Percentiles rank a stretch among this genome's conserved stretches.
Evolutionary conservation across 306 rosid species (phyloP).

Genomic region (Pterocarpus macrocarpus): DNA sequence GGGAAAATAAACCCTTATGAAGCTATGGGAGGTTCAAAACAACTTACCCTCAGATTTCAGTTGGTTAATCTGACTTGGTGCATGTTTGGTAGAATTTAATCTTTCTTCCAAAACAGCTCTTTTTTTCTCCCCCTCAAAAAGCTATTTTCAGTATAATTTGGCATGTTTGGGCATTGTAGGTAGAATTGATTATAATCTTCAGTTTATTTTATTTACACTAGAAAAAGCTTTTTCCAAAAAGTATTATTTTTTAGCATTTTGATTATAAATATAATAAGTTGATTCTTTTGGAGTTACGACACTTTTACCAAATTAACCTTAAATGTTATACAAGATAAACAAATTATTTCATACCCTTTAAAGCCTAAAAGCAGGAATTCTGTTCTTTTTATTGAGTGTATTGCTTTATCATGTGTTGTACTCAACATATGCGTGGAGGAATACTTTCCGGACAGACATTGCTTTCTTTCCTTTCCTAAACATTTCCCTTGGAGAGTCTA

Average conservation of each 20-base stretch:
- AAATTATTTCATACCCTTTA: not conserved
- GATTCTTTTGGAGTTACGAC: not conserved
- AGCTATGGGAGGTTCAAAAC: not conserved
- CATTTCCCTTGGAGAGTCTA: no score
- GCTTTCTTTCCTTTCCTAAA: no score
- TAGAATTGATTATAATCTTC: not conserved
- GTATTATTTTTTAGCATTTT: not conserved
- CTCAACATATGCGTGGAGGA: no score
- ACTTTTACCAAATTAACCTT: no score
- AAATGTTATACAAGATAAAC: not conserved
- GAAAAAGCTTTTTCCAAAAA: not conserved
- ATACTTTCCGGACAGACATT: no score
- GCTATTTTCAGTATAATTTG: no score
- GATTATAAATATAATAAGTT: not conserved
- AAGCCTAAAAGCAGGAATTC: no score
- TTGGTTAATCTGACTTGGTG: not conserved
- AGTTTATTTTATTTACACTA: not conserved
- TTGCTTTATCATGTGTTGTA: no score
- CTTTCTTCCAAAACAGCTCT: not conserved
- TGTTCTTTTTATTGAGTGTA: no score
- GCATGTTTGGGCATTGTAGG: not conserved
- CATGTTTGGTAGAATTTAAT: not conserved
- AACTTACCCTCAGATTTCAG: not conserved
- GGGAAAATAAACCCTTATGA: not conserved
- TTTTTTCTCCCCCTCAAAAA: not conserved